Conservation (phyloP, 805 yeast species). For the Pichia scutulata region DNA sequence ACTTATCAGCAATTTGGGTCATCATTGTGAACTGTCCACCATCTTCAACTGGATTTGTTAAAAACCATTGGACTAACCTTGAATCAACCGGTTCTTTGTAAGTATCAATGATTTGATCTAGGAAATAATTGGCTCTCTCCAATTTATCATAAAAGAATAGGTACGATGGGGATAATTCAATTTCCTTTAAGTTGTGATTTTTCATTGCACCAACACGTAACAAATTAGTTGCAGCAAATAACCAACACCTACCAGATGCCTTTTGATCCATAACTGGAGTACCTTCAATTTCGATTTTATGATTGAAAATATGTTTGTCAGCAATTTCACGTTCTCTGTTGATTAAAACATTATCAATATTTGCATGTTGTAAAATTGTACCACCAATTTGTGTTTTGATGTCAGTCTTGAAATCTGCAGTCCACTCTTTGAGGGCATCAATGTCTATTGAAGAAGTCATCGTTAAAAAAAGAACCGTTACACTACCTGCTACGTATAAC, state of each 20-base stretch:
- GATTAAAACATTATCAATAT: constrained; percentile 34
- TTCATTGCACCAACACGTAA: constrained; percentile 56
- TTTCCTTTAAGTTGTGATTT: constrained; percentile 54
- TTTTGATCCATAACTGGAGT: constrained; percentile 68
- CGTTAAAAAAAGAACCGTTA: not conserved
- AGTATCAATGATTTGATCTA: constrained; percentile 70
- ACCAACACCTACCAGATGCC: constrained; percentile 80
- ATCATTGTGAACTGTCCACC: constrained; percentile 91
- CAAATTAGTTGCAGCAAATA: constrained; percentile 75
- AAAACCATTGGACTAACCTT: constrained; percentile 57
- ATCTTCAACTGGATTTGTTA: constrained; percentile 62
- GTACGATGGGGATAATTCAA: constrained; percentile 73
- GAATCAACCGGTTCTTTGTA: constrained; percentile 59
- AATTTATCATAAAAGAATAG: constrained; percentile 79
- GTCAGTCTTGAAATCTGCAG: constrained; percentile 21
- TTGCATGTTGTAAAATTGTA: constrained; percentile 27
- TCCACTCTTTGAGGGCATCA: constrained; percentile 21
- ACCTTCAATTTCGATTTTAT: constrained; percentile 41
- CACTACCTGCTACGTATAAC: no score
- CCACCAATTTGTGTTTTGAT: constrained; percentile 26
- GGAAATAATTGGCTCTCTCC: constrained; percentile 74
- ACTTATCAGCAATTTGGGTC: constrained; percentile 66
- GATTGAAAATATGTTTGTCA: constrained; percentile 34
- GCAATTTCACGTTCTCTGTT: constrained; percentile 27
- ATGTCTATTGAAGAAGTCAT: not conserved